phyloP scores from a whole-genome alignment of 306 rosid species.

The Comarum palustre region DNA sequence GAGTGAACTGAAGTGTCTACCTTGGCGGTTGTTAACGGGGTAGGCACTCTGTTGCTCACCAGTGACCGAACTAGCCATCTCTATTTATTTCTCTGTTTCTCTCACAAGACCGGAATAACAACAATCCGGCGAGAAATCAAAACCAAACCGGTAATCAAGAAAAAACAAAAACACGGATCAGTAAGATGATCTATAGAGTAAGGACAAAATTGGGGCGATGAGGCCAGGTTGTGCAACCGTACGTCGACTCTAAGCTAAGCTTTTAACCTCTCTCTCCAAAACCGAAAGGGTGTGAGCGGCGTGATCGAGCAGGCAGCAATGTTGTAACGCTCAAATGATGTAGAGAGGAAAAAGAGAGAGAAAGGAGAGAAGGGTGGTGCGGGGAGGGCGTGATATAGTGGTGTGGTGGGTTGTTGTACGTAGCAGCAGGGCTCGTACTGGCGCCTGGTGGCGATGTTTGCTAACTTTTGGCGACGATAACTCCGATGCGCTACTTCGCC shows the following conservation, averaged over 20 bases:
- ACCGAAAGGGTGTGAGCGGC: not conserved
- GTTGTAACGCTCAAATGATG: not conserved
- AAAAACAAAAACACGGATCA: not conserved
- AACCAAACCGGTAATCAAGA: no score
- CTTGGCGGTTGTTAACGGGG: not conserved
- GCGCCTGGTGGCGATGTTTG: conserved; percentile 3
- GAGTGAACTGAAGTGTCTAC: not conserved
- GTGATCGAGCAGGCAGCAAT: not conserved
- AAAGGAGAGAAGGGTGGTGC: not conserved
- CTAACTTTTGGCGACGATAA: conserved; percentile 1
- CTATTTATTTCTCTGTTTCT: not conserved
- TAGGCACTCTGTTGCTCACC: not conserved
- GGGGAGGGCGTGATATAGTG: not conserved
- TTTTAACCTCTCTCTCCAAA: not conserved
- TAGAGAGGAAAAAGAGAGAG: not conserved
- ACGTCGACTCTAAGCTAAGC: no score
- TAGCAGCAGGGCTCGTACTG: not conserved
- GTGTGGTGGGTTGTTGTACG: not conserved
- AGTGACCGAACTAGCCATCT: not conserved
- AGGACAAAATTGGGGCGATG: not conserved
- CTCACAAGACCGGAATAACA: not conserved
- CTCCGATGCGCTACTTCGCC: not conserved
- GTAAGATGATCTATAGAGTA: not conserved
- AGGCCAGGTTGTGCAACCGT: not conserved
- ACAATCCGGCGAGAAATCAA: not conserved